Evolutionary conservation across 306 rosid genomes (phyloP), one percentile per base, ranked within the genome.

Genomic region (Boehmeria nivea): DNA sequence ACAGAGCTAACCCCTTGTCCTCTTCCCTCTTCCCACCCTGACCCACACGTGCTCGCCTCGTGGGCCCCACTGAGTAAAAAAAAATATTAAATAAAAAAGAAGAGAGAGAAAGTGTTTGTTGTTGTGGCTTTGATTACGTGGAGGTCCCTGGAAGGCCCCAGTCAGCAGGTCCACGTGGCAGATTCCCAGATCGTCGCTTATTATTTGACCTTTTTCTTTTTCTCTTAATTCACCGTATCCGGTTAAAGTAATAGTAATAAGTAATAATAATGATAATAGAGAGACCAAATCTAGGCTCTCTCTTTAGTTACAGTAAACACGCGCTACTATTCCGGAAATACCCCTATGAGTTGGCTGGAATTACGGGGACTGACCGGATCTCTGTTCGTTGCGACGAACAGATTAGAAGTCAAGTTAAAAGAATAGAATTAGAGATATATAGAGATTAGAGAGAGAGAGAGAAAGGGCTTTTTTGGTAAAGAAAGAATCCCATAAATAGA

Each of bases 81-180:
- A 71, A 53, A 52, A 67, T 54, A 57, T 65, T 46, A 43, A 40
- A 48, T 20, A 21, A 10, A 14, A 18, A 12, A 20, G 33, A 25
- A 44, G 38, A 34, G 26, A 53, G 25, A 33, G 49, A 38, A 16
- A 12, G 37, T 18, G 43, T 22, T 49, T 63, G 72, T 78, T 73
- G 69, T 55, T 64, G 20, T 80, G 39, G 60, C 61, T 9, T 0
- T 31, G 71, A 67, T 68, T 54, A 73, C 78, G 83, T 73, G 94
- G 82, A 78, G 27, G 19, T 8, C 36, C 17, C 57, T 49, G 64
- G 58, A 73, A 45, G 26, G 46, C 54, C 37, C 68, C 43, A 51
- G 71, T 60, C 44, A 72, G 72, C 65, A 27, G 34, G 3, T 43
- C 12, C 67, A 72, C 83, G 85, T 81, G 89, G 54, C 80, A 54